Percentiles rank a stretch among this genome's conserved stretches.
These are phyloP conservation scores for Saccharum officinarum DNA, from an alignment of 176 grass and related monocot species.

Conservation along the genomic window DNA sequence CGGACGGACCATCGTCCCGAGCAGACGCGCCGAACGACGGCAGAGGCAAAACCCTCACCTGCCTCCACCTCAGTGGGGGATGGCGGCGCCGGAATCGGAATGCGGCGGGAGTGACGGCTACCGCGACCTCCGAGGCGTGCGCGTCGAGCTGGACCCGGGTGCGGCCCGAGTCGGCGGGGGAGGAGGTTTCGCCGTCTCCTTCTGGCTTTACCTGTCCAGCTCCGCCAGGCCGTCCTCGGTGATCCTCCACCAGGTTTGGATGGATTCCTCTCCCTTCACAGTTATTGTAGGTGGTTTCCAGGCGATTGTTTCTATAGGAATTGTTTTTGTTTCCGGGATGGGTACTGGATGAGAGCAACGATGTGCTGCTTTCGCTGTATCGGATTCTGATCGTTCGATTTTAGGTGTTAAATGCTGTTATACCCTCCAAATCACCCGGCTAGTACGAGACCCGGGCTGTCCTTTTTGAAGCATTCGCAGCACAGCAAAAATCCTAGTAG, in stretches of 20 bases:
- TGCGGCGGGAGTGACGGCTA: constrained; percentile 26
- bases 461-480: not conserved
- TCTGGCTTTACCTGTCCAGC: constrained; percentile 86
- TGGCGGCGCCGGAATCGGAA: constrained; percentile 49
- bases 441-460: not conserved
- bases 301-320: not conserved
- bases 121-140: constrained; percentile 37
- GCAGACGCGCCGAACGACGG: not conserved
- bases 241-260: constrained; percentile 84
- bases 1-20: not conserved
- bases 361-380: not conserved
- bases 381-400: not conserved
- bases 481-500: not conserved
- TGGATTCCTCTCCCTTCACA: not conserved
- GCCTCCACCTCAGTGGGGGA: not conserved
- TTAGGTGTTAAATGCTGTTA: not conserved
- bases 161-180: constrained; percentile 9
- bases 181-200: constrained; percentile 58
- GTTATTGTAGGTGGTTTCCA: not conserved
- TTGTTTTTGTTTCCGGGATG: not conserved
- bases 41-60: constrained; percentile 30
- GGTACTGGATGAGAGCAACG: not conserved
- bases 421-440: not conserved
- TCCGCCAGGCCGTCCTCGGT: constrained; percentile 68
- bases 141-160: constrained; percentile 32